These are phyloP conservation scores for Camellia japonica DNA, from an alignment of 148 eudicot genomes.

Conservation along the genomic window DNA sequence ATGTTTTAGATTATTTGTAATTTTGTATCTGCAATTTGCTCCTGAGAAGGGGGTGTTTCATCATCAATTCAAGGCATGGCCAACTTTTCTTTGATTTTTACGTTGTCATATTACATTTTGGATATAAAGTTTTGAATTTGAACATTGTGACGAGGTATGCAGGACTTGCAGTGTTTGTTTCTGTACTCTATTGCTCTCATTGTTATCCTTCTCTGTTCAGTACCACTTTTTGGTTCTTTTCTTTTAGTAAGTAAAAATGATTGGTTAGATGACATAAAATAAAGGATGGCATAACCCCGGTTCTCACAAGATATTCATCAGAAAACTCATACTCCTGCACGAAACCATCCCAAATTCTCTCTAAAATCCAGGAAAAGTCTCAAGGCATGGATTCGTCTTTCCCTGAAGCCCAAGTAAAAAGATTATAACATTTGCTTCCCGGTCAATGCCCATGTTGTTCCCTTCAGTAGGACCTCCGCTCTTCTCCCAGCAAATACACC, in stretches of 20 bases:
- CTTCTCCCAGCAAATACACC: too few species aligned
- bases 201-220: neutral
- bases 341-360: neutral
- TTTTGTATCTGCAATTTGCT: too few species aligned
- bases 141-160: neutral
- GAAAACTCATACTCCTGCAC: slow-evolving; percentile 2
- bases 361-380: neutral
- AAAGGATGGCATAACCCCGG: neutral
- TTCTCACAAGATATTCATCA: neutral
- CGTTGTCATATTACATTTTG: neutral
- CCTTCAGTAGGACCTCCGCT: too few species aligned
- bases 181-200: neutral
- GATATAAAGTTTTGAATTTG: neutral
- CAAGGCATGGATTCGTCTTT: neutral
- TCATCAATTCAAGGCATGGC: neutral
- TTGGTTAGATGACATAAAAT: neutral
- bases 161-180: neutral
- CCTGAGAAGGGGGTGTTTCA: neutral
- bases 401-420: neutral
- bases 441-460: neutral
- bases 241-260: neutral
- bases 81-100: neutral
- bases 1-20: neutral
- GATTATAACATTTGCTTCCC: neutral
- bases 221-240: neutral